Conservation (phyloP, 2,329 filamentous ascomycete species). For the Aspergillus niger region DNA sequence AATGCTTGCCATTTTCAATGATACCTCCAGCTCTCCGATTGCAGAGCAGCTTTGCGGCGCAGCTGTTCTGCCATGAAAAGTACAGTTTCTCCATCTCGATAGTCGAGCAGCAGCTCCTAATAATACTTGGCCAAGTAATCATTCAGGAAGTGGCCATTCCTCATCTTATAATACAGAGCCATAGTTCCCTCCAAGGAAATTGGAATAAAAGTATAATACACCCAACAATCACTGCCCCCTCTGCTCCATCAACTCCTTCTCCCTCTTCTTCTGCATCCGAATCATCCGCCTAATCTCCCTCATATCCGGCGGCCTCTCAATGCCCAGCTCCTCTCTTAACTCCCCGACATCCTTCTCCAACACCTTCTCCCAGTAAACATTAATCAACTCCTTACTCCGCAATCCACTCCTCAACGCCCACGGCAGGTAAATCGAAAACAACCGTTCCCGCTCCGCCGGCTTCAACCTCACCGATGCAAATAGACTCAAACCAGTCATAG, state of each 20-base stretch:
- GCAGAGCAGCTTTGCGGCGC: background rate
- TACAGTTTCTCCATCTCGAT: background rate
- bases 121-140: background rate
- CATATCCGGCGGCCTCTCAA: slow-evolving; percentile 87
- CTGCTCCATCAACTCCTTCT: slow-evolving; percentile 53
- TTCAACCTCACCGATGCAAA: slow-evolving; percentile 70
- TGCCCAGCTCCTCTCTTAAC: slow-evolving; percentile 72
- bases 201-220: slow-evolving; percentile 8
- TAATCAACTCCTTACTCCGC: slow-evolving; percentile 77
- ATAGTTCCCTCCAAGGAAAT: background rate
- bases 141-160: background rate
- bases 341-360: slow-evolving; percentile 79
- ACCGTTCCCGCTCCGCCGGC: slow-evolving; percentile 63
- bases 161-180: background rate
- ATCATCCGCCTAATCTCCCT: slow-evolving; percentile 72
- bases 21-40: slow-evolving; percentile 1
- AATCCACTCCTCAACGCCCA: slow-evolving; percentile 89
- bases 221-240: slow-evolving; percentile 9
- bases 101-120: background rate
- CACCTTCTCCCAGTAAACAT: slow-evolving; percentile 97
- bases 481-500: slow-evolving; percentile 89
- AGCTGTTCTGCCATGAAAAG: background rate
- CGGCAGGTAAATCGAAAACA: slow-evolving; percentile 68
- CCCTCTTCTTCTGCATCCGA: slow-evolving; percentile 66
- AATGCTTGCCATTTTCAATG: slow-evolving; percentile 2